phyloP scores from a whole-genome alignment of 495 filamentous ascomycete genomes.

The Cryomyces antarcticus region DNA sequence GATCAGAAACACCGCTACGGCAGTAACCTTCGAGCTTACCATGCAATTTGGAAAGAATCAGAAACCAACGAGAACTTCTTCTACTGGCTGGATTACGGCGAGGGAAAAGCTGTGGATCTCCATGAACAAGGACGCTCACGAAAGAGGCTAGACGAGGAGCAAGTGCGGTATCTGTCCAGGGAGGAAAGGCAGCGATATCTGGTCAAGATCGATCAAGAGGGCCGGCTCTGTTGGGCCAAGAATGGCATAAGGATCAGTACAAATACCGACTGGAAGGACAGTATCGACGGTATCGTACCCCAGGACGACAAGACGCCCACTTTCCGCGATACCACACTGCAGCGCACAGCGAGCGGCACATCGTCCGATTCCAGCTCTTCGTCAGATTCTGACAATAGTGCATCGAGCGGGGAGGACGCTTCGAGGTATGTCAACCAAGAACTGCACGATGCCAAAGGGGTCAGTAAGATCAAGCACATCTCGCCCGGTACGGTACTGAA shows the following conservation, averaged over 20 bases:
- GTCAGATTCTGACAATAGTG: slow-evolving; percentile 8
- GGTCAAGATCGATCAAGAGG: slow-evolving; percentile 18
- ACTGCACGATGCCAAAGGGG: slow-evolving; percentile 31
- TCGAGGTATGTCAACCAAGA: slow-evolving; percentile 30
- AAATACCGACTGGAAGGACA: slow-evolving; percentile 53
- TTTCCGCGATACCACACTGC: slow-evolving; percentile 11
- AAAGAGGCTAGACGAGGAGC: slow-evolving; percentile 17
- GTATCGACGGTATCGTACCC: slow-evolving; percentile 54
- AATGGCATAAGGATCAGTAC: slow-evolving; percentile 61
- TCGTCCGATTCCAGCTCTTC: slow-evolving; percentile 5
- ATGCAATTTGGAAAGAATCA: slow-evolving; percentile 59
- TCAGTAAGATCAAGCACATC: slow-evolving; percentile 45
- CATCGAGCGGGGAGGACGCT: slow-evolving; percentile 19
- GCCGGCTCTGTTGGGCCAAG: slow-evolving; percentile 25
- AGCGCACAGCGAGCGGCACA: not conserved
- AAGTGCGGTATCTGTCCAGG: slow-evolving; percentile 21
- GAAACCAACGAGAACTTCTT: slow-evolving; percentile 79
- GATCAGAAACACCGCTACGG: slow-evolving; percentile 75
- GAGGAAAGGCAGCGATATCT: slow-evolving; percentile 20
- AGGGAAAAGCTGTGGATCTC: slow-evolving; percentile 17
- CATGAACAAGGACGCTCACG: slow-evolving; percentile 14
- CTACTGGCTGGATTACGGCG: slow-evolving; percentile 79
- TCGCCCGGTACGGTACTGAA: slow-evolving; percentile 49
- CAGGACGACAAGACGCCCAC: slow-evolving; percentile 36
- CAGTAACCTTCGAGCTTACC: slow-evolving; percentile 64